Conservation (phyloP, 352 stramenopile genomes). For the Globisporangium lucens region DNA sequence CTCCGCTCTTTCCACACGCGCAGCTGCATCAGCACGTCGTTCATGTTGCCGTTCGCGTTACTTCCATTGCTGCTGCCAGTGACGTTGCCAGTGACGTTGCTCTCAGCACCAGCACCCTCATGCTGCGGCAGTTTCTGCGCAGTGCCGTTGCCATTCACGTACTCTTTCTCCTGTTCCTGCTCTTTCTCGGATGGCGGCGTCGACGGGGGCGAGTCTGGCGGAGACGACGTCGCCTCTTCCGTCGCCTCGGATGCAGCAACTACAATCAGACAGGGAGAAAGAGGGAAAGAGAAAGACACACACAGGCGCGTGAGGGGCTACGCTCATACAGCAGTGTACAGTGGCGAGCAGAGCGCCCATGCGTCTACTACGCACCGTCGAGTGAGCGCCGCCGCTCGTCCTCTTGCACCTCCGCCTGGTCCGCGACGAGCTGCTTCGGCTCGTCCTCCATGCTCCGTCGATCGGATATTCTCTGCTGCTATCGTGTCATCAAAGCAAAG, state of each 20-base stretch:
- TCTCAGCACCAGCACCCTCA: background rate
- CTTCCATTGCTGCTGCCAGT: background rate
- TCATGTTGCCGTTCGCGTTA: slow-evolving; percentile 4
- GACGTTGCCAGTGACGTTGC: background rate
- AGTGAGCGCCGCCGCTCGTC: background rate
- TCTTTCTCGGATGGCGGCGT: slow-evolving; percentile 6
- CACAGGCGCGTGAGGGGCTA: background rate
- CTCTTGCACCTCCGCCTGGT: background rate
- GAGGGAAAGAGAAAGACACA: background rate
- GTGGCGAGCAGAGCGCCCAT: background rate
- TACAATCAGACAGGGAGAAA: background rate
- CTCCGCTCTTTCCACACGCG: slow-evolving; percentile 60
- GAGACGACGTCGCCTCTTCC: slow-evolving; percentile 10
- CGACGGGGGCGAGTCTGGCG: slow-evolving; percentile 6
- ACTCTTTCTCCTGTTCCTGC: background rate
- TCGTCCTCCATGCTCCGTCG: slow-evolving; percentile 7
- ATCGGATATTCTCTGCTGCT: slow-evolving; percentile 7
- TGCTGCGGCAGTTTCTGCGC: background rate
- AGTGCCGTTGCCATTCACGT: background rate
- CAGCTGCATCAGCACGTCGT: slow-evolving; percentile 38
- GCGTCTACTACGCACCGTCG: background rate
- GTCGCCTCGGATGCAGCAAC: background rate
- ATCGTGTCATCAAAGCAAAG: slow-evolving; percentile 4
- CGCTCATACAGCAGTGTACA: background rate
- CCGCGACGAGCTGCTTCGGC: background rate